These are phyloP conservation scores for Mortierella alpina DNA, from an alignment of 192 early-diverging fungal species.

Conservation along the genomic window DNA sequence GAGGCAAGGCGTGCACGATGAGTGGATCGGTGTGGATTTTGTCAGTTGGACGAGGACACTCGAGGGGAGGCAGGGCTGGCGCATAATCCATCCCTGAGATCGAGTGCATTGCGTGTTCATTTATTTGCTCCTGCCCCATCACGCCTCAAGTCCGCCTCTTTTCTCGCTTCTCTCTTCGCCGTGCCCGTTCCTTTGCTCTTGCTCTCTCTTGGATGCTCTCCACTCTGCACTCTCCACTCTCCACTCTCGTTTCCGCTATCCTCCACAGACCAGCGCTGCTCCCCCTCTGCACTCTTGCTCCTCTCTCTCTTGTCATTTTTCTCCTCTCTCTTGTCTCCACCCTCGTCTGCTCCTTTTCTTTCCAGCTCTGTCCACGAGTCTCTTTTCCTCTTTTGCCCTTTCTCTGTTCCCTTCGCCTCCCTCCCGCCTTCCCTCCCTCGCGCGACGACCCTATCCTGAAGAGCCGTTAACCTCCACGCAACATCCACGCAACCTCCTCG, in stretches of 20 bases:
- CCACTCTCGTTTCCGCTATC: conserved; percentile 21
- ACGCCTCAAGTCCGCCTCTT: too few relatives aligned
- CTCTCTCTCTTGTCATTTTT: conserved; percentile 4
- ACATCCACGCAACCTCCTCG: background rate
- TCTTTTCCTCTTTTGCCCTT: background rate
- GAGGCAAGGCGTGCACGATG: too few relatives aligned
- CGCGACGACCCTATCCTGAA: background rate
- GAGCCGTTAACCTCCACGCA: background rate
- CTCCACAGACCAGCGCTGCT: background rate
- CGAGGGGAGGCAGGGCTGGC: too few relatives aligned
- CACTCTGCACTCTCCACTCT: background rate
- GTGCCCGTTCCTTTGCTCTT: background rate
- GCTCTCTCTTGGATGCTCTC: background rate
- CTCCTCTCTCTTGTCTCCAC: background rate
- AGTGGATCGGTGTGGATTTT: too few relatives aligned
- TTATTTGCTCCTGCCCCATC: too few relatives aligned
- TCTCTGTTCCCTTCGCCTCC: background rate
- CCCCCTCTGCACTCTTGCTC: too few relatives aligned
- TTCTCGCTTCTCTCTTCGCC: too few relatives aligned
- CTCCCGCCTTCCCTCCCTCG: background rate
- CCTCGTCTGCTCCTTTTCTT: background rate
- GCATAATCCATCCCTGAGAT: too few relatives aligned
- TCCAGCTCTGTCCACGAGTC: background rate
- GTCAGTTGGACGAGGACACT: too few relatives aligned
- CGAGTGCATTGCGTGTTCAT: too few relatives aligned